phyloP scores from a whole-genome alignment of 305 asterid species.

The Solanum chacoense region DNA sequence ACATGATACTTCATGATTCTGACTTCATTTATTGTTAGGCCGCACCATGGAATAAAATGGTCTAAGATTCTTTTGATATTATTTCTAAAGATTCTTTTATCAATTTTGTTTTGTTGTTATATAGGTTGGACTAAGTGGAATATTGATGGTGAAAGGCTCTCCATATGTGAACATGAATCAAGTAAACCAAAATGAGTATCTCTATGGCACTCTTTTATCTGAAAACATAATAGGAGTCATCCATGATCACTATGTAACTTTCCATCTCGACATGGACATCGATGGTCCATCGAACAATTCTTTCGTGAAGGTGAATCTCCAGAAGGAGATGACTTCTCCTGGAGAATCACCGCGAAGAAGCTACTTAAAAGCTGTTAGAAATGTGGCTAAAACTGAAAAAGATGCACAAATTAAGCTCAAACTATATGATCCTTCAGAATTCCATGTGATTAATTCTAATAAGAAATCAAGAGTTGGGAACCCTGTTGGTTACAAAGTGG shows the following conservation, averaged over 20 bases:
- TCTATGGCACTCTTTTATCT: too few species aligned
- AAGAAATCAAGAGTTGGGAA: conserved; percentile 78
- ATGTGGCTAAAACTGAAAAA: conserved; percentile 72
- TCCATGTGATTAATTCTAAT: conserved; percentile 64
- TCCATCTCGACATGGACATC: conserved; percentile 65
- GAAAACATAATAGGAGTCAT: too few species aligned
- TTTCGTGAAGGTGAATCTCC: conserved; percentile 66
- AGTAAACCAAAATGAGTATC: too few species aligned
- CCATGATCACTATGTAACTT: too few species aligned
- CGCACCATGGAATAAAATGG: not conserved
- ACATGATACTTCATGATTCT: not conserved
- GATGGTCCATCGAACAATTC: conserved; percentile 62
- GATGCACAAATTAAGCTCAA: conserved; percentile 81
- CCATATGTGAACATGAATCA: too few species aligned
- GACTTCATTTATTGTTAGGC: not conserved
- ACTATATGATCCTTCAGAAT: conserved; percentile 69
- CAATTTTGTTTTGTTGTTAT: too few species aligned
- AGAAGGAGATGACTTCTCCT: conserved; percentile 40
- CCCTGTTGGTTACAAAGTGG: conserved; percentile 83
- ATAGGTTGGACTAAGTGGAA: too few species aligned
- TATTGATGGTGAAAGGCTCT: too few species aligned
- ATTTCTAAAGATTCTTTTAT: not conserved
- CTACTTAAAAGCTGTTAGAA: conserved; percentile 63
- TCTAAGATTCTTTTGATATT: not conserved
- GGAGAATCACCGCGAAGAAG: conserved; percentile 61